Base-by-base conservation (phyloP, 2,329 filamentous ascomycete species). In the Lasiodiplodia gonubiensis region DNA sequence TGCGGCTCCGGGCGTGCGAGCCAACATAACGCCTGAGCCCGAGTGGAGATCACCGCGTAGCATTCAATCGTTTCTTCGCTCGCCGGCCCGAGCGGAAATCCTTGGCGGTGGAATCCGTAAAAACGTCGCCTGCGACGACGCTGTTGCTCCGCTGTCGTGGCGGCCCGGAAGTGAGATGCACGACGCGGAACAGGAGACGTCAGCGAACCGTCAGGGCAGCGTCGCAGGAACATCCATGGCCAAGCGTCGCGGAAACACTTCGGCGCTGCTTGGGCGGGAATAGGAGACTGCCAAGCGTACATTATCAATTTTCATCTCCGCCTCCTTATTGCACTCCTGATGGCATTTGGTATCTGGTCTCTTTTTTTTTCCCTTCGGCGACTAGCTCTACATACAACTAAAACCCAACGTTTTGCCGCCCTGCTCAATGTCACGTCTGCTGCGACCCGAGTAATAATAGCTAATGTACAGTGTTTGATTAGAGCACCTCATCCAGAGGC, bases 251-350 rank as follows among this genome's bases (percentile, higher is more conserved):
- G 57, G 57, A 14, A 48, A 14, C 27, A 30, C 16, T 4, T 60
- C 57, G 57, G 57, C 57, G 16, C 18, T 46, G 42, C 18, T 12
- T 11, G 18, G 21, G 54, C 42, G 42, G 42, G 59, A 63, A 61
- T 49, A 63, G 46, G 59, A 27, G 59, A 63, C 27, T 21, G 59
- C 59, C 59, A 63, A 51, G 59, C 25, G 12, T 8, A 6, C 57
- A n/a, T 18, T 61, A 14, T 61, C 57, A 14, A 49, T 12, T 21
- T n/a, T 37, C 42, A 51, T 25, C 59, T 39, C 59, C 25, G 59
- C 59, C 57, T 49, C 57, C 57, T 49, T 33, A 23, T 61, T 35
- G 23, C 27, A 12, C 25, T 23, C 16, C 11, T 18, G n/a, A 23
- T 25, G 21, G 54, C 21, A 14, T 25, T 14, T 33, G 39, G 35